Conservation (phyloP, 305 asterid species). For the Fraxinus xanthoxyloides region DNA sequence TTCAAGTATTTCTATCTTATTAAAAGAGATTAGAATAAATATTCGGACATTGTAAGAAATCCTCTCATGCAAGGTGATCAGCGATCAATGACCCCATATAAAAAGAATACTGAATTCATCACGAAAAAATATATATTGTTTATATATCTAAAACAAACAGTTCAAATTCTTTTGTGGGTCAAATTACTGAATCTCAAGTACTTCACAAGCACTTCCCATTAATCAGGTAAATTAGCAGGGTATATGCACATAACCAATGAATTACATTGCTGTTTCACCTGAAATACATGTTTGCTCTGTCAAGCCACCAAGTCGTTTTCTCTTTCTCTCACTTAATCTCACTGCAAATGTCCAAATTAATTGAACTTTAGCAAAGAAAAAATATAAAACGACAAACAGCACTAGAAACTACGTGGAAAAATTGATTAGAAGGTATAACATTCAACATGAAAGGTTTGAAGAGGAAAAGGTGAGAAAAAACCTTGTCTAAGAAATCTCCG, state of each 20-base stretch:
- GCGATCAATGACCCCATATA: neutral
- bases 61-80: neutral
- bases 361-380: neutral
- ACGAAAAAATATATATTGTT: neutral
- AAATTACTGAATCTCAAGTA: neutral
- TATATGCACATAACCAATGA: neutral
- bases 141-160: neutral
- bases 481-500: slow-evolving; percentile 97
- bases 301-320: slow-evolving; percentile 47
- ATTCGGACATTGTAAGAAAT: neutral
- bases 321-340: slow-evolving; percentile 64
- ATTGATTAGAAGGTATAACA: neutral
- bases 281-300: slow-evolving; percentile 30
- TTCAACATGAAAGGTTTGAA: slow-evolving; percentile 2
- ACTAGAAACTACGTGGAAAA: slow-evolving; percentile 6
- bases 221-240: slow-evolving; percentile 11
- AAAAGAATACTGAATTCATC: neutral
- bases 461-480: slow-evolving; percentile 19
- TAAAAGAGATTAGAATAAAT: neutral
- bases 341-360: slow-evolving; percentile 39
- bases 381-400: slow-evolving; percentile 4
- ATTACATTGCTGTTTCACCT: slow-evolving; percentile 42
- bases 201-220: neutral
- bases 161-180: neutral
- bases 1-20: neutral